These are phyloP conservation scores for Verticillium tricorpus DNA, from an alignment of 2,329 filamentous ascomycete species.

Conservation along the genomic window DNA sequence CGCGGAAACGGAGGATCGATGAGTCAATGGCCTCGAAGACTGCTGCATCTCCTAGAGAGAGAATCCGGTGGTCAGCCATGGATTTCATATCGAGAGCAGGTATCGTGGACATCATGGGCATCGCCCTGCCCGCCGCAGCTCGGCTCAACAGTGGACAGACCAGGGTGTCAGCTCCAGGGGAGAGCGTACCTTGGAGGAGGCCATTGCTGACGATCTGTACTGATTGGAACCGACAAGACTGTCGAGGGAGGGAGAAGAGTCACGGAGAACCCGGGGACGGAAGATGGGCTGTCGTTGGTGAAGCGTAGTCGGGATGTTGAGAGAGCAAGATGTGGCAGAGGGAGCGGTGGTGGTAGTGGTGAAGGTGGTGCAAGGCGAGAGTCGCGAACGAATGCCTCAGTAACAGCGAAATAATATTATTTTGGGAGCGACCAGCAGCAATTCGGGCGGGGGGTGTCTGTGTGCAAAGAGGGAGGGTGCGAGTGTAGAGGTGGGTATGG, in stretches of 20 bases:
- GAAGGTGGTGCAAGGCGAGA: slow-evolving; percentile 5
- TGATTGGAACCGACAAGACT: slow-evolving; percentile 17
- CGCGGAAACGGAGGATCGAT: slow-evolving; percentile 56
- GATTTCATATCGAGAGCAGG: not conserved
- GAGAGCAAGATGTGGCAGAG: not conserved
- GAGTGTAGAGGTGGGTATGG: slow-evolving; percentile 7
- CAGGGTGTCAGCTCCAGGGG: slow-evolving; percentile 11
- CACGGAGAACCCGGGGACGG: not conserved
- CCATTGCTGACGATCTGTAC: slow-evolving; percentile 44
- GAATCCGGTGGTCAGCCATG: slow-evolving; percentile 30
- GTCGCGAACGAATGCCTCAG: slow-evolving; percentile 13
- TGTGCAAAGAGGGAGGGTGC: slow-evolving; percentile 12
- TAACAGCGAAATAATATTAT: slow-evolving; percentile 16
- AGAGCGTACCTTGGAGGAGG: slow-evolving; percentile 55
- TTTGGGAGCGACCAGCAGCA: slow-evolving; percentile 15
- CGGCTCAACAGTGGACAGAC: slow-evolving; percentile 12
- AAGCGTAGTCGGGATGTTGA: not conserved
- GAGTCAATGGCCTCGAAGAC: slow-evolving; percentile 62
- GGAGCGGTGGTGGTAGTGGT: slow-evolving; percentile 7
- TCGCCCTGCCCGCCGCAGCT: not conserved
- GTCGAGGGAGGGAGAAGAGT: slow-evolving; percentile 5
- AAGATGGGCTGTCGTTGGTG: not conserved
- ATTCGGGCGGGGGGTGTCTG: slow-evolving; percentile 12
- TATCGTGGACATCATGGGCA: not conserved
- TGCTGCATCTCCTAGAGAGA: slow-evolving; percentile 53